phyloP scores from a whole-genome alignment of 2,329 filamentous ascomycete genomes.

The Penicillium crustosum region DNA sequence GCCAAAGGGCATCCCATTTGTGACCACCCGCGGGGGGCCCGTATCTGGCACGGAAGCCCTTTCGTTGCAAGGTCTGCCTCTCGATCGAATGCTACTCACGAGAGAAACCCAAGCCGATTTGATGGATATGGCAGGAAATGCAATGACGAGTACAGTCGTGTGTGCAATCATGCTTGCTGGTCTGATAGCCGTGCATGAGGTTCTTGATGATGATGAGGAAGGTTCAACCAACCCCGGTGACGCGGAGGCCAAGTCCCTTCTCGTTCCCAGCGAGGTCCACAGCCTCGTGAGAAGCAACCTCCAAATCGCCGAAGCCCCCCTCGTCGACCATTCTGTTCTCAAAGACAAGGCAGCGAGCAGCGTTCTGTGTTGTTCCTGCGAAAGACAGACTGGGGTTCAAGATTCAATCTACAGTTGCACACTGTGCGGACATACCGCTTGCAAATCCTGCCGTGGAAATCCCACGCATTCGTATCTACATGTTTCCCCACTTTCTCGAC shows the following conservation, averaged over 20 bases:
- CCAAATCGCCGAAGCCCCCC: constrained; percentile 3
- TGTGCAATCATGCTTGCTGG: constrained; percentile 62
- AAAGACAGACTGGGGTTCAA: constrained; percentile 48
- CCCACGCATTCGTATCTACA: constrained; percentile 50
- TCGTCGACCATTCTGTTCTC: constrained; percentile 20
- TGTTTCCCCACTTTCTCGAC: constrained; percentile 30
- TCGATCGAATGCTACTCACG: constrained; percentile 62
- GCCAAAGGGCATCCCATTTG: constrained; percentile 61
- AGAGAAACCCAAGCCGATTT: constrained; percentile 62
- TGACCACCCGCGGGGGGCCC: constrained; percentile 60
- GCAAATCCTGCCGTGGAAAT: constrained; percentile 54
- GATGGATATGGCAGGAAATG: constrained; percentile 73
- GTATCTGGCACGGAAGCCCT: constrained; percentile 65
- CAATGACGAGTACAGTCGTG: constrained; percentile 74
- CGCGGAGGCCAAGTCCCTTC: constrained; percentile 9
- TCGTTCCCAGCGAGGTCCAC: constrained; percentile 12
- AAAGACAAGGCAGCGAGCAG: constrained; percentile 33
- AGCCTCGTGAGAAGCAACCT: constrained; percentile 17
- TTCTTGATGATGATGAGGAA: constrained; percentile 28
- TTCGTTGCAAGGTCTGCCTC: constrained; percentile 66
- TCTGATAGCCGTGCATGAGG: constrained; percentile 47
- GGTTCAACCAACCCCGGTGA: background rate
- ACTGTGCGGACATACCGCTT: constrained; percentile 57
- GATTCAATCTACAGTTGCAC: constrained; percentile 49
- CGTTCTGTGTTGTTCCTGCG: constrained; percentile 57